A percentile compares a stretch with the other conserved stretches of the same genome.
Conservation (phyloP, 768 basidiomycete species). For the Naematelia aurantialba region DNA sequence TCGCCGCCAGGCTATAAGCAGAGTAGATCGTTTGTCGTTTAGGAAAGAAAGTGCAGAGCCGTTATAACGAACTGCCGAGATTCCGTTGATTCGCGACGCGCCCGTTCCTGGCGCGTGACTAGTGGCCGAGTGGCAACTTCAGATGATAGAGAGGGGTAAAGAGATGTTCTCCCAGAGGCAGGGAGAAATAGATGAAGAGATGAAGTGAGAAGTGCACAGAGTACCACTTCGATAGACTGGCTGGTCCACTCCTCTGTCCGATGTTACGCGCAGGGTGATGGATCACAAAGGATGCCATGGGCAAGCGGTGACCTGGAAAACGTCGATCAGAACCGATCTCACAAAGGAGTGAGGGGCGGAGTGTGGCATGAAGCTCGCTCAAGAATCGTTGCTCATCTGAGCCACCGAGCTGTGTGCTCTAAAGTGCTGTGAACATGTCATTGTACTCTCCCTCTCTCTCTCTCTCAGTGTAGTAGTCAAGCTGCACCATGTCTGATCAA, state of each 20-base stretch:
- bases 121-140: not conserved
- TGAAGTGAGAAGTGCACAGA: too few species aligned
- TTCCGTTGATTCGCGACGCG: not conserved
- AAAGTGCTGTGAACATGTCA: too few species aligned
- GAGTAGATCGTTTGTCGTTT: not conserved
- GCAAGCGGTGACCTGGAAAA: not conserved
- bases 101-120: not conserved
- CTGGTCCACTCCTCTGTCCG: conserved; percentile 1
- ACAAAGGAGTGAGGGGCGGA: conserved; percentile 5
- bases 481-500: too few species aligned
- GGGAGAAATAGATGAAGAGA: not conserved
- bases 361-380: not conserved
- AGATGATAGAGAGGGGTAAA: not conserved
- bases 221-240: too few species aligned
- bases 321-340: not conserved
- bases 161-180: not conserved
- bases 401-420: too few species aligned
- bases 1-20: not conserved
- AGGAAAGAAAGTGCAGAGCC: not conserved
- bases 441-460: too few species aligned
- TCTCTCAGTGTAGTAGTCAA: too few species aligned
- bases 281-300: conserved; percentile 16
- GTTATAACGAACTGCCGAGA: not conserved
- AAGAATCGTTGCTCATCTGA: not conserved
- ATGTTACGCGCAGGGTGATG: conserved; percentile 3